phyloP scores from a whole-genome alignment of 2,329 filamentous ascomycete genomes.

The Pseudogymnoascus sp. region DNA sequence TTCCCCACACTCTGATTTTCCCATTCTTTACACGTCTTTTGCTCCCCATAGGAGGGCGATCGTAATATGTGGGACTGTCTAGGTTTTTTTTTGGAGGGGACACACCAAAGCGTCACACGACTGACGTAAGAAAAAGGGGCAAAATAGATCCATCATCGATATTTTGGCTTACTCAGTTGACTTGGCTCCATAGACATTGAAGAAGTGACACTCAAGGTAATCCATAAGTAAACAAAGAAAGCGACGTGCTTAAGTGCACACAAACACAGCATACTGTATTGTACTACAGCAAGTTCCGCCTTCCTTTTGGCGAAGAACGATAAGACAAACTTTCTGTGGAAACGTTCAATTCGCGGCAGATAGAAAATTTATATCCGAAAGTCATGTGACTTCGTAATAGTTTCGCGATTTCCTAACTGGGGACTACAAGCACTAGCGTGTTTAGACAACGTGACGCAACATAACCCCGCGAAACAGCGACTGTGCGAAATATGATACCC shows the following conservation, averaged over 20 bases:
- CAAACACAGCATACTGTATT: neutral
- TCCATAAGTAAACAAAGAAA: neutral
- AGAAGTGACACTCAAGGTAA: neutral
- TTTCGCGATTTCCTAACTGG: conserved; percentile 7
- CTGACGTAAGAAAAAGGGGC: conserved; percentile 7
- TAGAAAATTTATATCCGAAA: neutral
- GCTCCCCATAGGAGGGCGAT: neutral
- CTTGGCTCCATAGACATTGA: neutral
- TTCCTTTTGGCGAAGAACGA: neutral
- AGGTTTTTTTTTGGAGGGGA: neutral
- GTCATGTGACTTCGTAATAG: conserved; percentile 2
- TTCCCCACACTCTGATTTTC: conserved; percentile 1
- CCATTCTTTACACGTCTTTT: conserved; percentile 5
- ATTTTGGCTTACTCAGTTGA: neutral
- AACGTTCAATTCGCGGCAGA: neutral
- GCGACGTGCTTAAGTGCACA: neutral
- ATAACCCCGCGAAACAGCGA: conserved; percentile 2
- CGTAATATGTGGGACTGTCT: conserved; percentile 7
- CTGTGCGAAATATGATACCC: conserved; percentile 5
- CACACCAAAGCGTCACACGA: conserved; percentile 1
- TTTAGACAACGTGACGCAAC: conserved; percentile 5
- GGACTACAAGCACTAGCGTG: neutral
- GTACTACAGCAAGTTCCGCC: neutral
- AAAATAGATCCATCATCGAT: conserved; percentile 5
- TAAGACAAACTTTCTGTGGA: neutral